phyloP scores from a whole-genome alignment of 164 flowering plant species.

The Annona squamosa region DNA sequence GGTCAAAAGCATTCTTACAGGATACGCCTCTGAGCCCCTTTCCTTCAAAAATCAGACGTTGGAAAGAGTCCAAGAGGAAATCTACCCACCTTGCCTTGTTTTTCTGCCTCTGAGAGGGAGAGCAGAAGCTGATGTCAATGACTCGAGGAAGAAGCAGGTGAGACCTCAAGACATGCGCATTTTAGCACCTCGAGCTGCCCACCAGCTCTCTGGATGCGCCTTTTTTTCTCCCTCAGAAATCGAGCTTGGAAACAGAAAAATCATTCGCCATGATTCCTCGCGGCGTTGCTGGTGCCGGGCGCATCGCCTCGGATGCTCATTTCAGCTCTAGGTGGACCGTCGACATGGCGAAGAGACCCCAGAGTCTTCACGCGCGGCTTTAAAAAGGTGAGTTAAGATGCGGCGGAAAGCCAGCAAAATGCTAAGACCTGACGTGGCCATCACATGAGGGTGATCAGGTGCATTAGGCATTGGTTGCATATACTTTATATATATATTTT shows the following conservation, averaged over 20 bases:
- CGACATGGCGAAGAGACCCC: too few relatives aligned
- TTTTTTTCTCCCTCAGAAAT: not conserved
- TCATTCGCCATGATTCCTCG: too few relatives aligned
- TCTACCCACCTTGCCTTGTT: not conserved
- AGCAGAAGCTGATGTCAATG: not conserved
- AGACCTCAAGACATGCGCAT: not conserved
- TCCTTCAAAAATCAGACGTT: not conserved
- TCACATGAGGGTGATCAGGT: too few relatives aligned
- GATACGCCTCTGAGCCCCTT: not conserved
- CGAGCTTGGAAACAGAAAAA: not conserved
- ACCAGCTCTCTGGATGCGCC: not conserved
- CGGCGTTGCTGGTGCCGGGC: not conserved
- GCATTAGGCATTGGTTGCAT: too few relatives aligned
- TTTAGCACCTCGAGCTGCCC: not conserved
- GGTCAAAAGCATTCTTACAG: not conserved
- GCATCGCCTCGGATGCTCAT: too few relatives aligned
- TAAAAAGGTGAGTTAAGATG: too few relatives aligned
- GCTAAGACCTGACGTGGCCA: too few relatives aligned
- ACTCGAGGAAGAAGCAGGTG: not conserved
- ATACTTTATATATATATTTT: too few relatives aligned
- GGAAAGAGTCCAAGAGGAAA: not conserved
- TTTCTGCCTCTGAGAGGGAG: slow-evolving; percentile 2
- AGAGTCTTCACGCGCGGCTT: too few relatives aligned
- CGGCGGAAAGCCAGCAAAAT: too few relatives aligned
- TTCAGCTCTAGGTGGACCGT: too few relatives aligned